Conservation (phyloP, 2,329 filamentous ascomycete species). For the Exophiala sp. region DNA sequence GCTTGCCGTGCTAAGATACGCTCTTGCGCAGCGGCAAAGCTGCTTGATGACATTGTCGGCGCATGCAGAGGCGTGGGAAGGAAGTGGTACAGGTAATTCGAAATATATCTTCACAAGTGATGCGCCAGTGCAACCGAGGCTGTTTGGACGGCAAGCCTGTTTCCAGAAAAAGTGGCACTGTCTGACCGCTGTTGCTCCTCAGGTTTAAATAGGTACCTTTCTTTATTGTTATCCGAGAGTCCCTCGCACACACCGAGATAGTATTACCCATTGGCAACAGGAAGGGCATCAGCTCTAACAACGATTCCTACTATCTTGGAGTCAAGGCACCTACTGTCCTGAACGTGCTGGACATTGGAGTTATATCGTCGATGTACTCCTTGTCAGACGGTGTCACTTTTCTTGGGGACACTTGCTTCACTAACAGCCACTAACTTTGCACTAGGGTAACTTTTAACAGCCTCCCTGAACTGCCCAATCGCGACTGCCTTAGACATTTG, state of each 20-base stretch:
- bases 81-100: background rate
- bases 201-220: too few species aligned
- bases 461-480: background rate
- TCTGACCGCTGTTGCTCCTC: background rate
- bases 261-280: too few species aligned
- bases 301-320: background rate
- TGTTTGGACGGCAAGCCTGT: background rate
- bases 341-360: too few species aligned
- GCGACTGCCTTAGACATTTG: background rate
- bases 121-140: slow-evolving; percentile 8
- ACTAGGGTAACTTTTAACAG: background rate
- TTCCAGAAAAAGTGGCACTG: background rate
- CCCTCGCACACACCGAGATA: too few species aligned
- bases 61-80: slow-evolving; percentile 3
- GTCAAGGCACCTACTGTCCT: too few species aligned
- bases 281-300: background rate
- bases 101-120: background rate
- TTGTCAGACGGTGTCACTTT: too few species aligned
- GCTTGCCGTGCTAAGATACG: slow-evolving; percentile 77
- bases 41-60: slow-evolving; percentile 53
- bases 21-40: slow-evolving; percentile 85
- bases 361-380: too few species aligned
- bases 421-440: background rate
- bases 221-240: too few species aligned
- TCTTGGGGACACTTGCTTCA: background rate